These are phyloP conservation scores for Alternaria postmessia DNA, from an alignment of 2,329 filamentous ascomycete genomes.

Conservation along the genomic window DNA sequence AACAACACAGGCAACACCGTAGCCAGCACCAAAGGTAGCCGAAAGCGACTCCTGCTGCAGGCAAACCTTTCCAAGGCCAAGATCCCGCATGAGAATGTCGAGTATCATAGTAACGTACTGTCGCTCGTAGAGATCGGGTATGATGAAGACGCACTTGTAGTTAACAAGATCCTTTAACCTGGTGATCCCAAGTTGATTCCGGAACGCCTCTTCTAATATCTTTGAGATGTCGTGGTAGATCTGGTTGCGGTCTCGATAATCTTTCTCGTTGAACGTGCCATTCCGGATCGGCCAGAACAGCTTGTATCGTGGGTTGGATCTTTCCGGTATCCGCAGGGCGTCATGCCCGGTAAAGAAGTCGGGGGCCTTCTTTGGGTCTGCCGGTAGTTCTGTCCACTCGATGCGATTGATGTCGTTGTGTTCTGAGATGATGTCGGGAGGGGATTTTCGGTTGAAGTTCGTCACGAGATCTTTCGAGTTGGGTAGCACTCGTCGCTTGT, in stretches of 20 bases:
- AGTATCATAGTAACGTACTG: slow-evolving; percentile 85
- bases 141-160: slow-evolving; percentile 96
- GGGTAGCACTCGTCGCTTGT: slow-evolving; percentile 94
- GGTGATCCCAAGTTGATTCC: slow-evolving; percentile 80
- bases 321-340: slow-evolving; percentile 86
- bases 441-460: slow-evolving; percentile 88
- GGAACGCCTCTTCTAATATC: slow-evolving; percentile 85
- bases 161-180: slow-evolving; percentile 83
- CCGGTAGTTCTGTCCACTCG: slow-evolving; percentile 88
- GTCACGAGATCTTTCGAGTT: slow-evolving; percentile 96
- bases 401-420: slow-evolving; percentile 95
- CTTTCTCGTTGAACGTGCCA: slow-evolving; percentile 89
- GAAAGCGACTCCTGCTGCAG: slow-evolving; percentile 97
- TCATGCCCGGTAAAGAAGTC: slow-evolving; percentile 82
- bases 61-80: slow-evolving; percentile 86
- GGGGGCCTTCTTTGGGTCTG: slow-evolving; percentile 67
- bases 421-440: slow-evolving; percentile 86
- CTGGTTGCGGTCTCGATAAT: slow-evolving; percentile 81
- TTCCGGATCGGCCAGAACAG: slow-evolving; percentile 90
- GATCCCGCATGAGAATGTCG: slow-evolving; percentile 85
- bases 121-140: slow-evolving; percentile 96
- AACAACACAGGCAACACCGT: slow-evolving; percentile 91
- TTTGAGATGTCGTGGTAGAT: slow-evolving; percentile 87
- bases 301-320: slow-evolving; percentile 88
- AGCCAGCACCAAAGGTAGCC: slow-evolving; percentile 93